phyloP scores from a whole-genome alignment of 768 basidiomycete genomes.

The Suillus spraguei region DNA sequence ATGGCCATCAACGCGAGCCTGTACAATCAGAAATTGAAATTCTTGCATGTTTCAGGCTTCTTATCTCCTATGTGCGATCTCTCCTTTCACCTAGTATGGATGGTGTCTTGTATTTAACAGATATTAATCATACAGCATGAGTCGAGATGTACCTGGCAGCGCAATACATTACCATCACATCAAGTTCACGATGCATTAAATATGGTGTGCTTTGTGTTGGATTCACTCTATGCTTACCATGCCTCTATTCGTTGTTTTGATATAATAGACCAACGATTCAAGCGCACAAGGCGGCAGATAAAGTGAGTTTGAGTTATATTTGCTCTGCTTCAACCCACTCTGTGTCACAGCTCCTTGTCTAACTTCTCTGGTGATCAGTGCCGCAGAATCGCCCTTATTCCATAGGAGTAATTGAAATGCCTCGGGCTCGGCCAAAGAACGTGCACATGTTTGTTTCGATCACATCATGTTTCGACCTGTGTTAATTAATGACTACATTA shows the following conservation, averaged over 20 bases:
- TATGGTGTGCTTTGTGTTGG: not conserved
- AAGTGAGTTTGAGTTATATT: not conserved
- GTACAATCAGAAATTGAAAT: too few species aligned
- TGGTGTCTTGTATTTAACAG: not conserved
- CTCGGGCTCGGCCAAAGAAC: not conserved
- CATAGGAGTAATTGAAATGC: not conserved
- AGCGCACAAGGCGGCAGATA: not conserved
- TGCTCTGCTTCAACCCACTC: too few species aligned
- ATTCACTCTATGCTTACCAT: not conserved
- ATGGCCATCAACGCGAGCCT: too few species aligned
- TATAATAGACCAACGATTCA: not conserved
- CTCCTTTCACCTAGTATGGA: not conserved
- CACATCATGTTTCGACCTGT: not conserved
- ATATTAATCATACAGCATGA: not conserved
- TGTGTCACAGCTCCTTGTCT: not conserved
- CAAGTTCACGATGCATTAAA: not conserved
- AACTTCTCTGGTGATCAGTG: not conserved
- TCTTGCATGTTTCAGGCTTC: too few species aligned
- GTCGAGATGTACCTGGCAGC: not conserved
- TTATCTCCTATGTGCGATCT: not conserved
- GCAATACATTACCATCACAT: not conserved
- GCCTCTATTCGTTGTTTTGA: not conserved
- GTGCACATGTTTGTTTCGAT: not conserved
- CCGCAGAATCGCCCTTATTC: not conserved
- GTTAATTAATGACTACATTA: not conserved